Conservation (phyloP, 768 basidiomycete species). For the Lactifluus subvellereus region DNA sequence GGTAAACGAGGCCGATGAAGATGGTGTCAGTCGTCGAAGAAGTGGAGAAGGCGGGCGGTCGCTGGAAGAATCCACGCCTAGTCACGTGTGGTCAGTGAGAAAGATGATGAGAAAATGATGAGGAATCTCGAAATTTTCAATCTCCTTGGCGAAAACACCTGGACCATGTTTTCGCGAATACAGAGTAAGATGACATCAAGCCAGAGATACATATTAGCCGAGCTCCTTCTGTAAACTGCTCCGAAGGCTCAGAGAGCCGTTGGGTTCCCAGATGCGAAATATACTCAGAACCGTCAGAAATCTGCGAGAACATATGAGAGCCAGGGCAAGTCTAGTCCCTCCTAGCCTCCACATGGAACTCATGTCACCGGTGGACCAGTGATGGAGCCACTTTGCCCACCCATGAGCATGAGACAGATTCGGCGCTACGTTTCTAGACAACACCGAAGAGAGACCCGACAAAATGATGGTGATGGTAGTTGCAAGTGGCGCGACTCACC, state of each 20-base stretch:
- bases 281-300: slow-evolving; percentile 7
- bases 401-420: neutral
- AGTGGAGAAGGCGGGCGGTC: neutral
- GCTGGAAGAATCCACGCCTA: neutral
- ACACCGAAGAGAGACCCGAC: neutral
- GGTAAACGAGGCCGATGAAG: neutral
- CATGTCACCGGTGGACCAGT: neutral
- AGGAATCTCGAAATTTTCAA: neutral
- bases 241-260: neutral
- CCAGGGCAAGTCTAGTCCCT: neutral
- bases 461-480: neutral
- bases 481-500: slow-evolving; percentile 4
- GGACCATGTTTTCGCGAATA: neutral
- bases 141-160: neutral
- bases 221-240: neutral
- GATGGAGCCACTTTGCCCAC: neutral
- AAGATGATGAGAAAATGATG: neutral
- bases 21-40: neutral
- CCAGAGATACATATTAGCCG: neutral
- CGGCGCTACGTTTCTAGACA: neutral
- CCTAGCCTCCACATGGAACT: neutral
- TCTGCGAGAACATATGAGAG: neutral
- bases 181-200: neutral
- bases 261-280: slow-evolving; percentile 9
- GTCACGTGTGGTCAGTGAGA: neutral